Evolutionary conservation across 108 stramenopile genomes (phyloP).

Genomic region (Cyclotella cryptica): DNA sequence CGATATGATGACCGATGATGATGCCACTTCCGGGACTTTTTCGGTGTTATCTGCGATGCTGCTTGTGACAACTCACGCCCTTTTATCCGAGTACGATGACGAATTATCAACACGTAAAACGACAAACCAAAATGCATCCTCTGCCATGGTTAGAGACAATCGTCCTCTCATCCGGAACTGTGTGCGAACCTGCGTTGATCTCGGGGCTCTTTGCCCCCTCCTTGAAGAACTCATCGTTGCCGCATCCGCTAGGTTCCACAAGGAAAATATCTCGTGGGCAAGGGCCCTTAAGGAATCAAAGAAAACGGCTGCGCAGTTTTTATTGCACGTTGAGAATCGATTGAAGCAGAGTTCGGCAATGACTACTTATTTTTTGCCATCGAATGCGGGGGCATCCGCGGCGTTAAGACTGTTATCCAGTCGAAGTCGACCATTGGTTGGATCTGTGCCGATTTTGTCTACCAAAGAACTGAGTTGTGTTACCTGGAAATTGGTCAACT

Average conservation of each 20-base stretch:
- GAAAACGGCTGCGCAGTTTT: slow-evolving; percentile 40
- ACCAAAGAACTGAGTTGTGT: background rate
- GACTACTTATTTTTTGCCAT: slow-evolving; percentile 42
- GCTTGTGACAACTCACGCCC: slow-evolving; percentile 35
- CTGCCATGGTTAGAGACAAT: slow-evolving; percentile 21
- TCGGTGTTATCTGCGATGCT: slow-evolving; percentile 28
- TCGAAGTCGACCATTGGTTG: slow-evolving; percentile 2
- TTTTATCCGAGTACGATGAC: slow-evolving; percentile 42
- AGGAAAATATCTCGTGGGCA: slow-evolving; percentile 36
- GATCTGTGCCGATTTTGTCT: background rate
- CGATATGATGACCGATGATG: background rate
- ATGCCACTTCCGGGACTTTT: background rate
- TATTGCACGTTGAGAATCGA: slow-evolving; percentile 46
- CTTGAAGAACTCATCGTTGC: slow-evolving; percentile 45
- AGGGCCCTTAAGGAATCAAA: slow-evolving; percentile 22
- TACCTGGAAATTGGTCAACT: slow-evolving; percentile 24
- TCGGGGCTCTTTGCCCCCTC: slow-evolving; percentile 31
- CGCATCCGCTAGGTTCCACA: slow-evolving; percentile 28
- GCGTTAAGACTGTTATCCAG: slow-evolving; percentile 34
- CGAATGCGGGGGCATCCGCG: slow-evolving; percentile 21
- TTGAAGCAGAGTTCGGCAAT: slow-evolving; percentile 35
- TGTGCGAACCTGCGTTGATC: slow-evolving; percentile 44
- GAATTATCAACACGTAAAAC: background rate
- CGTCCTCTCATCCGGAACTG: slow-evolving; percentile 46
- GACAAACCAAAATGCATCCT: slow-evolving; percentile 14